These are phyloP conservation scores for Talaromyces proteolyticus DNA, from an alignment of 495 filamentous ascomycete genomes.

Conservation along the genomic window DNA sequence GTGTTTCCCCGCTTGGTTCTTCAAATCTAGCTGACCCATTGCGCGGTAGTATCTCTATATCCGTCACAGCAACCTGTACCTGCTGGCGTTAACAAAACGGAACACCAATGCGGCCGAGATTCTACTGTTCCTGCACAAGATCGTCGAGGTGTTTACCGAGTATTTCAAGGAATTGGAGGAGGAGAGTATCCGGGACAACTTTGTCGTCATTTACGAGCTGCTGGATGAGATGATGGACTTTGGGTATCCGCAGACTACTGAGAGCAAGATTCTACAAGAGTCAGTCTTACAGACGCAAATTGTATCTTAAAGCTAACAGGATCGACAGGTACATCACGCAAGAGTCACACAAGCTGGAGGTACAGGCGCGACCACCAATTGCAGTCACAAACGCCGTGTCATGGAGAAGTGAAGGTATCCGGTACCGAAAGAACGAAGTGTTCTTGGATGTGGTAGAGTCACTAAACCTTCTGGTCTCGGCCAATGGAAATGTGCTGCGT, in stretches of 20 bases:
- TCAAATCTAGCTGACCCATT: background rate
- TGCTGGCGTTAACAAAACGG: conserved; percentile 95
- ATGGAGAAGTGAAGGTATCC: conserved; percentile 96
- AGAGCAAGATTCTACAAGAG: conserved; percentile 98
- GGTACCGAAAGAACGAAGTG: conserved; percentile 99
- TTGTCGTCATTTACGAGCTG: conserved; percentile 98
- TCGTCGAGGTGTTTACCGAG: conserved; percentile 98
- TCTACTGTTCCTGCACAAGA: conserved; percentile 93
- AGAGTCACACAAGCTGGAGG: conserved; percentile 96
- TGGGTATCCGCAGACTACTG: conserved; percentile 97
- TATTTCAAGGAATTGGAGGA: conserved; percentile 99
- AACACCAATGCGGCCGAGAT: conserved; percentile 99
- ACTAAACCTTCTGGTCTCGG: conserved; percentile 90
- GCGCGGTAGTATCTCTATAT: conserved; percentile 89
- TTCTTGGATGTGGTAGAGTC: conserved; percentile 98
- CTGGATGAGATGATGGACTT: conserved; percentile 99
- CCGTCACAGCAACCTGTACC: conserved; percentile 98
- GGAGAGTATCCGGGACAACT: conserved; percentile 99
- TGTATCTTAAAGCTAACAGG: background rate
- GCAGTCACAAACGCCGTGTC: conserved; percentile 98
- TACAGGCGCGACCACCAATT: conserved; percentile 98
- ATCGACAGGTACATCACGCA: conserved; percentile 87
- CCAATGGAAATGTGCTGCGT: conserved; percentile 91
- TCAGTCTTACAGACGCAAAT: conserved; percentile 23
- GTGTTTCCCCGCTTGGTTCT: conserved; percentile 1